These are phyloP conservation scores for Trematosphaeria pertusa DNA, from an alignment of 2,329 filamentous ascomycete genomes.

Conservation along the genomic window DNA sequence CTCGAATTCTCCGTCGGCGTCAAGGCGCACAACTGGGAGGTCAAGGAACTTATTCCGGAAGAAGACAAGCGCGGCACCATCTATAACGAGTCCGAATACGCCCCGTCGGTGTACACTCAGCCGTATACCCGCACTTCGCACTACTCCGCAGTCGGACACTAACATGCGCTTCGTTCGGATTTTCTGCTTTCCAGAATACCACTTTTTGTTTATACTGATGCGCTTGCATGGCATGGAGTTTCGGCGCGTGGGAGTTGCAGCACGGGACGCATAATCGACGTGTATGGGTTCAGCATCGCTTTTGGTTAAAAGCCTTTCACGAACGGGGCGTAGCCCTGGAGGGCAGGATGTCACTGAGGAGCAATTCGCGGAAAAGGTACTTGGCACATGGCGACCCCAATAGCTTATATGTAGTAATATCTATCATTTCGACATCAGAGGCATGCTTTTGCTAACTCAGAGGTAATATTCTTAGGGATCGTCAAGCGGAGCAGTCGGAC, in stretches of 20 bases:
- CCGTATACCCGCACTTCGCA: slow-evolving; percentile 42
- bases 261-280: slow-evolving; percentile 7
- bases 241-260: slow-evolving; percentile 10
- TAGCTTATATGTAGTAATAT: slow-evolving; percentile 24
- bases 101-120: slow-evolving; percentile 54
- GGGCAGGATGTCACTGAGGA: no score
- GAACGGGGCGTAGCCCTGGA: no score
- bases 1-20: slow-evolving; percentile 97
- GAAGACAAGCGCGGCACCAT: slow-evolving; percentile 82
- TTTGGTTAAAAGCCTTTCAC: no score
- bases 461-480: no score
- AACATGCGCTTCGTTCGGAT: slow-evolving; percentile 6
- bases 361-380: slow-evolving; percentile 4
- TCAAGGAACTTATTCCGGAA: slow-evolving; percentile 81
- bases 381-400: slow-evolving; percentile 12
- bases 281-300: slow-evolving; percentile 2
- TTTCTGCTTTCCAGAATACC: slow-evolving; percentile 11
- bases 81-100: slow-evolving; percentile 71
- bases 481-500: no score
- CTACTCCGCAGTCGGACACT: slow-evolving; percentile 45
- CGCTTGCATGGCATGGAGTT: slow-evolving; percentile 28
- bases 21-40: slow-evolving; percentile 96
- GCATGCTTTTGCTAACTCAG: no score
- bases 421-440: no score
- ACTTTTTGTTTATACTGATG: slow-evolving; percentile 11